These are phyloP conservation scores for Kodamaea jinghongensis DNA, from an alignment of 805 yeast species.

Conservation along the genomic window DNA sequence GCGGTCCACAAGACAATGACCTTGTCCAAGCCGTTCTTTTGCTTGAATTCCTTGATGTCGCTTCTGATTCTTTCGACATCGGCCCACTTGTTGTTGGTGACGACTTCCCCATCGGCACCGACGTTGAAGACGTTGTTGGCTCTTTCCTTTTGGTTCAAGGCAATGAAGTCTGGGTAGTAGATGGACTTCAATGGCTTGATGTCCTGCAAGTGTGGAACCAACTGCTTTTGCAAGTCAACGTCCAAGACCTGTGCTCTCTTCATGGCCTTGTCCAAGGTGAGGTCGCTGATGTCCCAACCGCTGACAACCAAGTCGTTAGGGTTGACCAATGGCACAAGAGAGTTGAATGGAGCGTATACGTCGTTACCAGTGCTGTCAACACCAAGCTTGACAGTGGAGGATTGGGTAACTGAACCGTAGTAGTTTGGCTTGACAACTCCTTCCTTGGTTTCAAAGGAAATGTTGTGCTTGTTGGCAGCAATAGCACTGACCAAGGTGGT, in stretches of 20 bases:
- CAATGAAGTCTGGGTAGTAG: constrained; percentile 95
- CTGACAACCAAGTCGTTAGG: constrained; percentile 89
- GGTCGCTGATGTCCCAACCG: constrained; percentile 91
- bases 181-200: constrained; percentile 76
- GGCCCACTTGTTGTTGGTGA: constrained; percentile 70
- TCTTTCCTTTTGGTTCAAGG: constrained; percentile 88
- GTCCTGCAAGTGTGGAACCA: constrained; percentile 58
- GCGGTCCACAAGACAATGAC: constrained; percentile 96
- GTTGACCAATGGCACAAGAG: constrained; percentile 79
- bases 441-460: constrained; percentile 77
- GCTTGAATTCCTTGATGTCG: constrained; percentile 79
- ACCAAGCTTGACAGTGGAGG: constrained; percentile 87
- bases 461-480: constrained; percentile 77
- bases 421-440: constrained; percentile 77
- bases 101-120: constrained; percentile 46
- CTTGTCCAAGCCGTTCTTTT: constrained; percentile 69
- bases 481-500: constrained; percentile 83
- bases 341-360: constrained; percentile 88
- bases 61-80: constrained; percentile 84
- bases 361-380: constrained; percentile 79
- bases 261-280: constrained; percentile 74
- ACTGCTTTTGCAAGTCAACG: constrained; percentile 74
- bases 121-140: constrained; percentile 83
- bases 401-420: constrained; percentile 92
- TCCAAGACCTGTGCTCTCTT: constrained; percentile 85